Conservation (phyloP, 2,329 filamentous ascomycete genomes). For the Rachicladosporium sp. region DNA sequence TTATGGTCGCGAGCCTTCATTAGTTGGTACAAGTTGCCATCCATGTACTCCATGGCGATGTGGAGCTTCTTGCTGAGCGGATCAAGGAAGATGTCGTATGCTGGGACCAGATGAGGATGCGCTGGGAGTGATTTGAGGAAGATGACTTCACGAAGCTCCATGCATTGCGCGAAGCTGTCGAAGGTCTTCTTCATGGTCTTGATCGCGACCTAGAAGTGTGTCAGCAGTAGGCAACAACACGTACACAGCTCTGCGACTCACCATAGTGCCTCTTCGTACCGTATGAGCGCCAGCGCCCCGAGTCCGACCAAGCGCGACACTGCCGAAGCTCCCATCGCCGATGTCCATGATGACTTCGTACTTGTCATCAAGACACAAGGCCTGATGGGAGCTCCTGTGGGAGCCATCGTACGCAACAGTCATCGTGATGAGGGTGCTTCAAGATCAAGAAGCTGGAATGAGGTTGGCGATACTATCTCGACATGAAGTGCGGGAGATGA, state of each 20-base stretch:
- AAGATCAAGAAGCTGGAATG: constrained; percentile 4
- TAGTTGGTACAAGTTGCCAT: constrained; percentile 94
- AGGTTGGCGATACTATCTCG: constrained; percentile 1
- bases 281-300: constrained; percentile 79
- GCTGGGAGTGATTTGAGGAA: constrained; percentile 80
- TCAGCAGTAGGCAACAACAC: constrained; percentile 3
- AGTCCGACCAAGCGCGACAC: constrained; percentile 82
- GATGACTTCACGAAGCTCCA: constrained; percentile 92
- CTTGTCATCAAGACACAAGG: constrained; percentile 66
- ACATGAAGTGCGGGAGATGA: constrained; percentile 3
- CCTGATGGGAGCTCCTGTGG: constrained; percentile 48
- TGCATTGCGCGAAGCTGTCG: constrained; percentile 76
- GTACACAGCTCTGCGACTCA: constrained; percentile 38
- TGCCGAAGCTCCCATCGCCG: constrained; percentile 96
- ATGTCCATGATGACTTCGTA: constrained; percentile 98
- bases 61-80: constrained; percentile 92
- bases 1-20: constrained; percentile 99
- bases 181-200: constrained; percentile 99
- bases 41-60: constrained; percentile 99
- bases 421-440: constrained; percentile 42
- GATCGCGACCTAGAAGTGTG: constrained; percentile 66
- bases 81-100: constrained; percentile 95
- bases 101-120: constrained; percentile 89
- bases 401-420: constrained; percentile 58
- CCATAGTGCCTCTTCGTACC: constrained; percentile 81